Conservation (phyloP, 352 stramenopile species). For the Thalassiosira livingstoniorum region DNA sequence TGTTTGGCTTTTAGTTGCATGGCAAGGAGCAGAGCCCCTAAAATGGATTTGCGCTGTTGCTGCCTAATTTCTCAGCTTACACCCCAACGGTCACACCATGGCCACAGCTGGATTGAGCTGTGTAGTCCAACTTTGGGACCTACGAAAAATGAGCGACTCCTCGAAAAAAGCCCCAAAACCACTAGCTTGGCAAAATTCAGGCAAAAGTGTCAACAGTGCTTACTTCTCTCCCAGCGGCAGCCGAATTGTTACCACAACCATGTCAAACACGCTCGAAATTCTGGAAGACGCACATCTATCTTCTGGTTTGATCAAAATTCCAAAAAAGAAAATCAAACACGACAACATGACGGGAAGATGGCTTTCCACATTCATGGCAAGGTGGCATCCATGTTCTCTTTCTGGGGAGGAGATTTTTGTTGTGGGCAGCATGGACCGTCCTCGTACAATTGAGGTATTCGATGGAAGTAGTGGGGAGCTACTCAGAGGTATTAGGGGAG, state of each 20-base stretch:
- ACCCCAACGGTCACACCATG: constrained; percentile 74
- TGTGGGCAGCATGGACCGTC: constrained; percentile 75
- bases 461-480: constrained; percentile 42
- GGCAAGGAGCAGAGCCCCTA: too few species aligned
- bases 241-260: constrained; percentile 70
- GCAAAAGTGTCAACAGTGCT: constrained; percentile 77
- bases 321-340: constrained; percentile 70
- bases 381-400: constrained; percentile 70
- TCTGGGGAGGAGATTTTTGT: constrained; percentile 72
- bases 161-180: constrained; percentile 52
- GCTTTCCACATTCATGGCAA: constrained; percentile 82
- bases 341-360: constrained; percentile 83
- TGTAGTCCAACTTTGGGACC: constrained; percentile 73
- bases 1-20: too few species aligned
- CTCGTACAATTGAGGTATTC: constrained; percentile 77
- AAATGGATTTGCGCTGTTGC: background rate
- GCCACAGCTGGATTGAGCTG: constrained; percentile 66
- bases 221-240: constrained; percentile 80
- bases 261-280: constrained; percentile 77
- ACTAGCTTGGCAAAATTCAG: constrained; percentile 55
- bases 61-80: constrained; percentile 53
- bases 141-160: constrained; percentile 59
- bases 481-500: constrained; percentile 64
- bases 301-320: constrained; percentile 44
- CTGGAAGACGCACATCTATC: constrained; percentile 62